Base-by-base conservation (phyloP, 805 yeast genomes). In the Candida easanensis region DNA sequence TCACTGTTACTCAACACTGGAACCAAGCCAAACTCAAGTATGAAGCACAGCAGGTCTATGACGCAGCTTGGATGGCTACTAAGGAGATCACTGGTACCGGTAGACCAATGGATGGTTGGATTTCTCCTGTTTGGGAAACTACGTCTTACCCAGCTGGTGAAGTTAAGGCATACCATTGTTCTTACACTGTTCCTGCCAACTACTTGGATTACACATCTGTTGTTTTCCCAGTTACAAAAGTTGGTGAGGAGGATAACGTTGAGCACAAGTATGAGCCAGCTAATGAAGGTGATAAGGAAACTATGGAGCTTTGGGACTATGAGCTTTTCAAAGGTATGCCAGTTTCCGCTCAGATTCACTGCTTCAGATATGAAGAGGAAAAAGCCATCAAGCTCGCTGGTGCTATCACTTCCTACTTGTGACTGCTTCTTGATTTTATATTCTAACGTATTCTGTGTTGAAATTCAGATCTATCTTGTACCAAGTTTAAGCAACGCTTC, bases 321-420 rank as follows among this genome's bases (percentile, higher is more conserved):
- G 74, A 71, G 41, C 61, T 68, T 34, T 64, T 61, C 41, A 65
- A 69, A 44, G 77, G 76, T 4, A 77, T 76, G 53, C 83, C 85
- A 0, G 77, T 80, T 3, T 67, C 73, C 3, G 49, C 80, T 7
- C 88, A 82, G 55, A 49, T 82, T 19, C 71, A 78, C 15, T 73
- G 81, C 20, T 67, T 73, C 42, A 66, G 80, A 44, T 74, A 72
- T 42, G 74, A 79, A 47, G 88, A 82, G 53, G 88, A 82, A 53
- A 45, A 50, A 32, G 54, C 52, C 7, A 34, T 52, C 30, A 42
- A 46, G 15, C 18, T 50, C 14, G 56, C 50, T 8, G 36, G 43
- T n/a, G 63, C 65, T 10, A 18, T 48, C 15, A 4, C 41, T n/a
- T 39, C 8, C 4, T 5, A 9, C 6, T 30, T 30, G 33, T 30